Evolutionary conservation across 2,329 filamentous ascomycete species (phyloP).

Genomic region (Talaromyces islandicus): DNA sequence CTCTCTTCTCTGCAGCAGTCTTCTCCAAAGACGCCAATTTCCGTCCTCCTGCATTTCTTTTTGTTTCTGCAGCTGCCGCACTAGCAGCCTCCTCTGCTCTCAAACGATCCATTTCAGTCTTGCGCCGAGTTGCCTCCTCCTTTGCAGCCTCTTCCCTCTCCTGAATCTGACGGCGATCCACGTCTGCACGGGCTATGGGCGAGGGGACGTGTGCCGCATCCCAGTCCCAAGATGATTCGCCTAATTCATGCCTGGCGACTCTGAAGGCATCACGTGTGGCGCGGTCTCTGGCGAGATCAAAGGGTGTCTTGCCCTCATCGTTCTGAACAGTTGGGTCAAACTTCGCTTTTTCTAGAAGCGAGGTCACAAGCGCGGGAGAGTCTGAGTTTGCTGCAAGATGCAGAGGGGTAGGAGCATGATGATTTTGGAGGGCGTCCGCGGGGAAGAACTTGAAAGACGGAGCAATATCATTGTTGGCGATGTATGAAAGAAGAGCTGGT

Average conservation of each 20-base stretch:
- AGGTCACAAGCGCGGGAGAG: constrained; percentile 67
- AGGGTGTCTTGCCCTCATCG: constrained; percentile 73
- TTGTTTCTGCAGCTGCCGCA: constrained; percentile 36
- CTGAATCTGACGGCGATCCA: constrained; percentile 60
- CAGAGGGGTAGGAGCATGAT: constrained; percentile 76
- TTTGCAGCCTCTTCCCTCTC: constrained; percentile 65
- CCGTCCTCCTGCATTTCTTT: constrained; percentile 48
- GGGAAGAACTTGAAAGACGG: constrained; percentile 73
- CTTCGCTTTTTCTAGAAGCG: constrained; percentile 66
- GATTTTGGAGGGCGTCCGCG: constrained; percentile 56
- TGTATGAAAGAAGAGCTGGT: constrained; percentile 76
- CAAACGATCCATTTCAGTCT: constrained; percentile 68
- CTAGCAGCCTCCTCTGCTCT: constrained; percentile 53
- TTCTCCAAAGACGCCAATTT: constrained; percentile 59
- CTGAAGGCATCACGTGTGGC: constrained; percentile 86
- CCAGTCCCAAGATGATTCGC: constrained; percentile 75
- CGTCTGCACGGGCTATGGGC: constrained; percentile 64
- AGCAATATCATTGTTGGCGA: constrained; percentile 67
- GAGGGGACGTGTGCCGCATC: constrained; percentile 65
- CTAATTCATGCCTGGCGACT: constrained; percentile 74
- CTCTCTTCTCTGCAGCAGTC: constrained; percentile 71
- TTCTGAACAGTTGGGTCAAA: constrained; percentile 69
- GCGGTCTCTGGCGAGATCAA: constrained; percentile 81
- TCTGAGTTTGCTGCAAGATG: constrained; percentile 82
- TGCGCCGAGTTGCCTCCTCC: constrained; percentile 65